phyloP scores from a whole-genome alignment of 352 stramenopile genomes.

The Pythium graminicola region DNA sequence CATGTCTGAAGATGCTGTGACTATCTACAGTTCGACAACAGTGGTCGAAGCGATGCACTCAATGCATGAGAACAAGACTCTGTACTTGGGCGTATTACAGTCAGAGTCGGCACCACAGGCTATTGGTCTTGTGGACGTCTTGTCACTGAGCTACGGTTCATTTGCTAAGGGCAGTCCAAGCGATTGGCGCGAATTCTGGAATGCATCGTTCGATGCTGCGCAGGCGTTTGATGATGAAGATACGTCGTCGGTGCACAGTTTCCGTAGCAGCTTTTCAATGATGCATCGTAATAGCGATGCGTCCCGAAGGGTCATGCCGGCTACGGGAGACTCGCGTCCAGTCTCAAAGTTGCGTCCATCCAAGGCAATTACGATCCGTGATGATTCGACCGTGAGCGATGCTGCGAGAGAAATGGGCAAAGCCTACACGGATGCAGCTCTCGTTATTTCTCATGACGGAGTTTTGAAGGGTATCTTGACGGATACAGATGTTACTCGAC shows the following conservation, averaged over 20 bases:
- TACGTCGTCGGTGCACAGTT: slow-evolving; percentile 75
- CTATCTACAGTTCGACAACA: slow-evolving; percentile 55
- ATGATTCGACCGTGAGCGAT: slow-evolving; percentile 82
- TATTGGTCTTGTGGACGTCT: slow-evolving; percentile 80
- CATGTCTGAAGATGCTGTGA: slow-evolving; percentile 73
- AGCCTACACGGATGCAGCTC: slow-evolving; percentile 88
- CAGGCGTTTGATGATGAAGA: slow-evolving; percentile 60
- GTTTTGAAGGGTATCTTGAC: slow-evolving; percentile 94
- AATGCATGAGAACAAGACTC: slow-evolving; percentile 85
- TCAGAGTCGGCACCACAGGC: slow-evolving; percentile 56
- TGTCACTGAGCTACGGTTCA: slow-evolving; percentile 83
- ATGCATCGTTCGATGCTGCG: slow-evolving; percentile 74
- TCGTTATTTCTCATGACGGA: slow-evolving; percentile 89
- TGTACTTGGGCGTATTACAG: slow-evolving; percentile 79
- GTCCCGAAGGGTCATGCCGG: slow-evolving; percentile 34
- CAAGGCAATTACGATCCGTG: slow-evolving; percentile 87
- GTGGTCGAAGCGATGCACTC: slow-evolving; percentile 85
- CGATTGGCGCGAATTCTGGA: slow-evolving; percentile 89
- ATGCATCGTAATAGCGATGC: slow-evolving; percentile 32
- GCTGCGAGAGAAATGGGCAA: slow-evolving; percentile 86
- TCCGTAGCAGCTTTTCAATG: slow-evolving; percentile 67
- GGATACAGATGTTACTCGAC: slow-evolving; percentile 87
- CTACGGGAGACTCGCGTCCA: slow-evolving; percentile 87
- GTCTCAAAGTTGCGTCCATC: slow-evolving; percentile 81
- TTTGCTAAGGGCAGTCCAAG: slow-evolving; percentile 84